These are phyloP conservation scores for Apiospora saccharicola DNA, from an alignment of 2,329 filamentous ascomycete genomes.

Conservation along the genomic window DNA sequence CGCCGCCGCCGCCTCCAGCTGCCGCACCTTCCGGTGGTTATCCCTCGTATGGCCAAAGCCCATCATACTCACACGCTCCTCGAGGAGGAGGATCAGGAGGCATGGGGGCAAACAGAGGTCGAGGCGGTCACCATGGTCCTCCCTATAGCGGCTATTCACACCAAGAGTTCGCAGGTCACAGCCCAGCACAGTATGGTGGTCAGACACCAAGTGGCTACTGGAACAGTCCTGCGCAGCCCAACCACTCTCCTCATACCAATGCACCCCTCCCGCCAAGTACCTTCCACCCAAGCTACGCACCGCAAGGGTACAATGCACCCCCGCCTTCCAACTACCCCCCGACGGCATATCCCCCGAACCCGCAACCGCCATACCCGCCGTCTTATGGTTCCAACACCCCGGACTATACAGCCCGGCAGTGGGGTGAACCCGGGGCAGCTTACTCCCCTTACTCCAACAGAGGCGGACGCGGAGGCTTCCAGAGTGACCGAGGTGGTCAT, in stretches of 20 bases:
- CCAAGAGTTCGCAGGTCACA: conserved; percentile 36
- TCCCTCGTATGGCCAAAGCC: conserved; percentile 44
- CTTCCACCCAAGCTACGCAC: conserved; percentile 67
- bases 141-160: conserved; percentile 38
- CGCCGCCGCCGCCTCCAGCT: conserved; percentile 41
- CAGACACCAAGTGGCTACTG: conserved; percentile 43
- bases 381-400: conserved; percentile 50
- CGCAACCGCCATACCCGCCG: conserved; percentile 46
- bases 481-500: conserved; percentile 52
- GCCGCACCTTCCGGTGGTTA: conserved; percentile 36
- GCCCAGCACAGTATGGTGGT: conserved; percentile 33
- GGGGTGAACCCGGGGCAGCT: conserved; percentile 45
- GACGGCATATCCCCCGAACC: conserved; percentile 39
- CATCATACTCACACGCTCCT: conserved; percentile 51
- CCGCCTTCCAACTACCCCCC: conserved; percentile 49
- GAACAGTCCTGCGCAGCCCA: conserved; percentile 37
- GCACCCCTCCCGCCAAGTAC: conserved; percentile 49
- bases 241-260: conserved; percentile 39
- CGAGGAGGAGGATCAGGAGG: conserved; percentile 28
- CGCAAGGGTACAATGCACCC: conserved; percentile 58
- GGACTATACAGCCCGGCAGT: conserved; percentile 52
- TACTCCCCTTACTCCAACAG: conserved; percentile 42
- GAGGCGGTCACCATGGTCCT: conserved; percentile 34
- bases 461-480: conserved; percentile 52
- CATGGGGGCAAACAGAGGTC: conserved; percentile 30